Base-by-base conservation (phyloP, 2,329 filamentous ascomycete species). In the Thelonectria rubi region DNA sequence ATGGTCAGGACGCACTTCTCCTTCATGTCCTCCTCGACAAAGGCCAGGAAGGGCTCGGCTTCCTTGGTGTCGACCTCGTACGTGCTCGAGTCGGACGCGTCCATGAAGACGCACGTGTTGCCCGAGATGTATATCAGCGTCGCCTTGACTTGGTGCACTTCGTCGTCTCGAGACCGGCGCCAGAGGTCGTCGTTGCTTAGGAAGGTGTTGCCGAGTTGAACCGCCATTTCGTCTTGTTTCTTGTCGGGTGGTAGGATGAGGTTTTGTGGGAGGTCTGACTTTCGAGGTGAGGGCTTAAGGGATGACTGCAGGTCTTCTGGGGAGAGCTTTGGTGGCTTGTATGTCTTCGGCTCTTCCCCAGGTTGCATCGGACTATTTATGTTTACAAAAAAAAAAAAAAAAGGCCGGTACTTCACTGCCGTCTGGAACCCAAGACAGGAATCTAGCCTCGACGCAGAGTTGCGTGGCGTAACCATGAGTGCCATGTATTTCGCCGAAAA, bases 1-100 rank as follows among this genome's bases (percentile, higher is more conserved):
- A 46, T 46, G 12, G 20, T 24, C 42, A 46, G 42, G 20, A 46
- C 42, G 20, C 42, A 46, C 42, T 46, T 46, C 12, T 46, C 42
- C 20, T 21, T 5, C 42, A 46, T 46, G 20, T 18, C 42, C 42
- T 46, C 42, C 18, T 46, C 42, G 18, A 46, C 7, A 10, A 46
- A 46, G 2, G 42, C 18, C 18, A 46, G 42, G 9, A 46, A 20
- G 18, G 20, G 9, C 18, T 46, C 20, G 8, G 42, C 17, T 18
- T 46, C 42, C 20, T 14, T 24, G 17, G n/a, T 18, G 14, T 46
- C 42, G 18, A 46, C 20, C 8, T 46, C 18, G 20, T 21, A 46
- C 11, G 11, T 46, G 42, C 9, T 24, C 10, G 42, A 46, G 42
- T 46, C 42, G 18, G 18, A 3, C 11, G 18, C 24, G 20, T 46